These are phyloP conservation scores for Venturia nashicola DNA, from an alignment of 2,329 filamentous ascomycete genomes.

Conservation along the genomic window DNA sequence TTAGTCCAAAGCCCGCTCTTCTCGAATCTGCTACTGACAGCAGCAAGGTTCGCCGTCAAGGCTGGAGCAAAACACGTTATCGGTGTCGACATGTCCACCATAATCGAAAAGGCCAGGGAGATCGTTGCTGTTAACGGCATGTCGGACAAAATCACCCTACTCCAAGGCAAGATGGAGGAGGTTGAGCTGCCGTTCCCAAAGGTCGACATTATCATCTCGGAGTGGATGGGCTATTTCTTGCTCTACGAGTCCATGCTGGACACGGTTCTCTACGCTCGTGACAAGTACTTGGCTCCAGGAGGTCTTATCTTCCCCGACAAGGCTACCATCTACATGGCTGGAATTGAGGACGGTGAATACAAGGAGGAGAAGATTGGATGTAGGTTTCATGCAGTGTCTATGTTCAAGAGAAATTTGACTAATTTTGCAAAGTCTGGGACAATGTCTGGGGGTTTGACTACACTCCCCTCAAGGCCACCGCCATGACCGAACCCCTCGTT, in stretches of 20 bases:
- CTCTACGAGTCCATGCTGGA: constrained; percentile 99
- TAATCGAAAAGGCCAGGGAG: constrained; percentile 95
- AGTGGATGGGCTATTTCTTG: constrained; percentile 99
- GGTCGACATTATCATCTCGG: constrained; percentile 98
- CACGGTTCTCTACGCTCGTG: constrained; percentile 91
- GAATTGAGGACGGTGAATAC: constrained; percentile 98
- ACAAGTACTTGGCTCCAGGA: constrained; percentile 75
- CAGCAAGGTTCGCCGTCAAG: constrained; percentile 78
- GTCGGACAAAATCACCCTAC: constrained; percentile 88
- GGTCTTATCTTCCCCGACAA: constrained; percentile 98
- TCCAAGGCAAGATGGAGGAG: constrained; percentile 99
- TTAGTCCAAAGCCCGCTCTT: constrained; percentile 4
- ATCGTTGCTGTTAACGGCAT: constrained; percentile 89
- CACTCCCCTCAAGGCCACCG: constrained; percentile 81
- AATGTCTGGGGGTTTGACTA: constrained; percentile 99
- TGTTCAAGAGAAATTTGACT: constrained; percentile 9
- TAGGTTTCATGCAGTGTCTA: constrained; percentile 36
- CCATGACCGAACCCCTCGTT: constrained; percentile 88
- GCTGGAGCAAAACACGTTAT: constrained; percentile 98
- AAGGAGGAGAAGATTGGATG: constrained; percentile 99
- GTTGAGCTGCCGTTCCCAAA: constrained; percentile 84
- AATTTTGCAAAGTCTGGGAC: constrained; percentile 68
- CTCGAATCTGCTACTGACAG: constrained; percentile 11
- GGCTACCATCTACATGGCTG: constrained; percentile 92
- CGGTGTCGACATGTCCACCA: constrained; percentile 98